Evolutionary conservation across 306 rosid species (phyloP).

Genomic region (Malus orientalis): DNA sequence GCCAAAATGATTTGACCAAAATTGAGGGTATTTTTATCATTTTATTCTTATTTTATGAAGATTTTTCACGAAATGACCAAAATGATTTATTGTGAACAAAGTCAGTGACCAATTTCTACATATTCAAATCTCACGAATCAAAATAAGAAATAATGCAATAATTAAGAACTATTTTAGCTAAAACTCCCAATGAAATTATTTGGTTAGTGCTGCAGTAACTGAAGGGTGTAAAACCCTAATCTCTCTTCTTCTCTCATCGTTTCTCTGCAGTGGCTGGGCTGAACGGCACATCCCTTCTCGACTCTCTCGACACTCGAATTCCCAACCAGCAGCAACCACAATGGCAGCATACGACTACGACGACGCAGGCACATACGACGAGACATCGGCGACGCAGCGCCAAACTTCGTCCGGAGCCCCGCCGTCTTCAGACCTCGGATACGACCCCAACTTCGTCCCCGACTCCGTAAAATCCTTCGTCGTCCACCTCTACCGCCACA

Average conservation of each 20-base stretch:
- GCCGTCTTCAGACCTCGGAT: conserved; percentile 47
- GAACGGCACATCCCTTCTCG: not conserved
- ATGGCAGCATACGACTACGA: conserved; percentile 66
- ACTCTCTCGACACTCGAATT: not conserved
- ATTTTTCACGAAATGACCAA: fast-evolving
- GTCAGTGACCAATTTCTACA: too few relatives aligned
- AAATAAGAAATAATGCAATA: too few relatives aligned
- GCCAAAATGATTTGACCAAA: too few relatives aligned
- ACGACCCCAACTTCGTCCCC: conserved; percentile 87
- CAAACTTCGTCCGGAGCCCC: conserved; percentile 12
- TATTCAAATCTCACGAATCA: too few relatives aligned
- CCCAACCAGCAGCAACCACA: not conserved
- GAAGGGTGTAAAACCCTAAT: conserved; percentile 13
- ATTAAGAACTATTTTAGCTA: too few relatives aligned
- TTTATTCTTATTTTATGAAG: too few relatives aligned
- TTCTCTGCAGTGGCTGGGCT: not conserved
- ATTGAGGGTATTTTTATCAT: too few relatives aligned
- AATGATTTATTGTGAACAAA: fast-evolving
- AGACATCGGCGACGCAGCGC: conserved; percentile 28
- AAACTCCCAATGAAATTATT: not conserved
- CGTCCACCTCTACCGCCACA: conserved; percentile 85
- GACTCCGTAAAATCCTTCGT: conserved; percentile 83
- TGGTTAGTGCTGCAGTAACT: not conserved
- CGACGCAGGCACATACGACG: conserved; percentile 37
- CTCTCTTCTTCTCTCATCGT: not conserved